Conservation (phyloP, 768 basidiomycete species). For the Tulasnella sp. region DNA sequence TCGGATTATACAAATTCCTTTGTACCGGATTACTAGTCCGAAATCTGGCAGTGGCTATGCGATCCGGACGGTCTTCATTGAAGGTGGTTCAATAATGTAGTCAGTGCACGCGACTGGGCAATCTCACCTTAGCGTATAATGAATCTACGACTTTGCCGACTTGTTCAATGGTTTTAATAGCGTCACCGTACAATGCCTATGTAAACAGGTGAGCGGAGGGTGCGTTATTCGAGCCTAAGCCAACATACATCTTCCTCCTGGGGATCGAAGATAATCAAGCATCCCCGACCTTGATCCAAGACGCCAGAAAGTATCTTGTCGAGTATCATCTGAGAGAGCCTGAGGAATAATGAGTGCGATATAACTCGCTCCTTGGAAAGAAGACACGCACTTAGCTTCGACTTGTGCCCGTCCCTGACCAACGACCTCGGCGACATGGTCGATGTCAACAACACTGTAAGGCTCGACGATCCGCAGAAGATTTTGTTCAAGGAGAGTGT, state of each 20-base stretch:
- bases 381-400: slow-evolving; percentile 71
- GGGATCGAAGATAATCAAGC: slow-evolving; percentile 87
- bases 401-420: slow-evolving; percentile 88
- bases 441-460: slow-evolving; percentile 89
- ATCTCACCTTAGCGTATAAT: slow-evolving; percentile 75
- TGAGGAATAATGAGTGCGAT: slow-evolving; percentile 43
- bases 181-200: slow-evolving; percentile 85
- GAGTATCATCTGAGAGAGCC: slow-evolving; percentile 96
- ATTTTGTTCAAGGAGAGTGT: slow-evolving; percentile 95
- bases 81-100: background rate
- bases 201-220: background rate
- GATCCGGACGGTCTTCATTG: slow-evolving; percentile 20
- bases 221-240: background rate
- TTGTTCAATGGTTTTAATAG: slow-evolving; percentile 86
- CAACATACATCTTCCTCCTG: slow-evolving; percentile 77
- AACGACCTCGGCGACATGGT: slow-evolving; percentile 83
- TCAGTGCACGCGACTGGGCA: background rate
- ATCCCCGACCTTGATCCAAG: slow-evolving; percentile 93
- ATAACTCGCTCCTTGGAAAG: background rate
- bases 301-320: slow-evolving; percentile 95
- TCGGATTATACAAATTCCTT: background rate
- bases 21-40: background rate
- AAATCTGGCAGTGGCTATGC: background rate
- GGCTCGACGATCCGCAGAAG: slow-evolving; percentile 94
- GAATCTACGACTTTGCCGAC: slow-evolving; percentile 94